Conservation (phyloP, 202 grass and related monocot genomes). For the Setaria italica region DNA sequence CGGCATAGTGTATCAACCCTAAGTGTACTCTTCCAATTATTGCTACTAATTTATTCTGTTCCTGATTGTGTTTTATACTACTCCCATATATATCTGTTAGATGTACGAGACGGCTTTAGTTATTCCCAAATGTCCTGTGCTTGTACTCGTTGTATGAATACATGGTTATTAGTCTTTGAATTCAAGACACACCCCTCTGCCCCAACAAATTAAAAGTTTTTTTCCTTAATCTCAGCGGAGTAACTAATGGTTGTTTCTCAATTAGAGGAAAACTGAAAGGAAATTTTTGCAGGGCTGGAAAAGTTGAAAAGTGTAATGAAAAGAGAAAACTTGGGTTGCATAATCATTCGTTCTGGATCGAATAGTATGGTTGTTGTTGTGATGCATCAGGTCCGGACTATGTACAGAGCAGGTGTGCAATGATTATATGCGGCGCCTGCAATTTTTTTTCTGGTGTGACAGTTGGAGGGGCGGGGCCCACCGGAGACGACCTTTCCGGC, state of each 20-base stretch:
- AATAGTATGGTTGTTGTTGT: not conserved
- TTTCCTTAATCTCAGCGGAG: not conserved
- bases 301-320: not conserved
- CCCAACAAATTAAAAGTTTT: not conserved
- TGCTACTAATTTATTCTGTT: not conserved
- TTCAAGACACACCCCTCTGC: not conserved
- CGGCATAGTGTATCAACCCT: not conserved
- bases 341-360: not conserved
- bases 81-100: not conserved
- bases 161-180: not conserved
- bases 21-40: not conserved
- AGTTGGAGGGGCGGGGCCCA: not conserved
- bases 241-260: not conserved
- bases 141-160: not conserved
- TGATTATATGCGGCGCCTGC: conserved; percentile 20
- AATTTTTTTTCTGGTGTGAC: conserved; percentile 19
- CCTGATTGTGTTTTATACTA: not conserved
- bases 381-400: not conserved
- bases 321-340: not conserved
- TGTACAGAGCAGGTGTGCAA: not conserved
- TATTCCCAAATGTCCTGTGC: not conserved
- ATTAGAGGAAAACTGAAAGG: not conserved
- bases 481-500: not conserved
- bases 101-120: not conserved
- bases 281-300: not conserved